Conservation (phyloP, 441 rosid genomes). For the Dalechampia spathulata region DNA sequence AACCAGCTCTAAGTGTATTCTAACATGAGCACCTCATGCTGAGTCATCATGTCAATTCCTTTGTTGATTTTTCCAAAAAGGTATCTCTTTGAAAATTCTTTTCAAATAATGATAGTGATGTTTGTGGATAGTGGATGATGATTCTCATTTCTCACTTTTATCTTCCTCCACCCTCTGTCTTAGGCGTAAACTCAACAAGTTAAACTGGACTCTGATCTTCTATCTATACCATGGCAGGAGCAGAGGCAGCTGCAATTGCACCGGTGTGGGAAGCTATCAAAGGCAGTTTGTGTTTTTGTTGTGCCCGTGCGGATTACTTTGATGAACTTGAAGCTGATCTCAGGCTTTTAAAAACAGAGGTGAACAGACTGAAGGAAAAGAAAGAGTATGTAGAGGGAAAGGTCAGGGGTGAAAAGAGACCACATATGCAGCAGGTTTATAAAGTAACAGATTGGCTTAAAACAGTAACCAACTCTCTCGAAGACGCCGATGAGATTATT, state of each 20-base stretch:
- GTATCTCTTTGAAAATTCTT: no score
- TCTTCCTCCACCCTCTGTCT: no score
- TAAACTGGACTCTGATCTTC: no score
- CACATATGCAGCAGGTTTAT: background rate
- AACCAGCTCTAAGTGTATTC: no score
- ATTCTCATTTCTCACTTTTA: no score
- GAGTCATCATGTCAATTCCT: no score
- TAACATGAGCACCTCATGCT: no score
- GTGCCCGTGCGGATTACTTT: slow-evolving; percentile 1
- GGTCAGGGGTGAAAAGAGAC: background rate
- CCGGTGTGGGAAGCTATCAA: background rate
- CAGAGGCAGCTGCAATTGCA: background rate
- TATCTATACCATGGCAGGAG: background rate
- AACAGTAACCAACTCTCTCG: background rate
- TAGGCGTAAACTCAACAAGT: no score
- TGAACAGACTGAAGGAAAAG: background rate
- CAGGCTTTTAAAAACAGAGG: background rate
- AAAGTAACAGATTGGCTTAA: background rate
- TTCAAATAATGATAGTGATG: no score
- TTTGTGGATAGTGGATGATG: no score
- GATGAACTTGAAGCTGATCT: background rate
- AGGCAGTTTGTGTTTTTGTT: background rate
- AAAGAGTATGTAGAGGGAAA: background rate
- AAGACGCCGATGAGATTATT: background rate
- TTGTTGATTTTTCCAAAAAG: no score